Percentiles rank a stretch among this genome's conserved stretches.
These are phyloP conservation scores for Pythium inflatum DNA, from an alignment of 352 stramenopile genomes.

Conservation along the genomic window DNA sequence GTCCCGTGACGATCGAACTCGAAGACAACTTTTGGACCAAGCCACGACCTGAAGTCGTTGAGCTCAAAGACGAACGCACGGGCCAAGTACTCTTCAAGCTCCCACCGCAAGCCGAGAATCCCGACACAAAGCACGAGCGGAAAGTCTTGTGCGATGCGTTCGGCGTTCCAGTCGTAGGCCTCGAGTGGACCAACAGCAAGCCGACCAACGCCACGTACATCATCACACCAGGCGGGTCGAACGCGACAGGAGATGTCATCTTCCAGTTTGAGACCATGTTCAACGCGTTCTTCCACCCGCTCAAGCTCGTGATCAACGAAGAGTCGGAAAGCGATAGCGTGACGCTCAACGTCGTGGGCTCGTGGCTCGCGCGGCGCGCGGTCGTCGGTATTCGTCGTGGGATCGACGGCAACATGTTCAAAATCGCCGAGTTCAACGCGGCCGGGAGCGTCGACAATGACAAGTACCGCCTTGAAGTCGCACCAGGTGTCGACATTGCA, in stretches of 20 bases:
- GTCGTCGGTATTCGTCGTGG: constrained; percentile 24
- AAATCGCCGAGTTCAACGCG: constrained; percentile 23
- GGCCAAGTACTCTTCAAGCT: constrained; percentile 24
- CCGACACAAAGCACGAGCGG: constrained; percentile 18
- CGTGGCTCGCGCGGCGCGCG: constrained; percentile 22
- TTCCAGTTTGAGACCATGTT: constrained; percentile 20
- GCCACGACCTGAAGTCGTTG: constrained; percentile 10
- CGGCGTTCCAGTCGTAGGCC: constrained; percentile 21
- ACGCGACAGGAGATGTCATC: constrained; percentile 7
- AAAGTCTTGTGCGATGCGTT: constrained; percentile 23
- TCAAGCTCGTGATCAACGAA: constrained; percentile 24
- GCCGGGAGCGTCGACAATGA: constrained; percentile 4
- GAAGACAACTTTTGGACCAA: constrained; percentile 32
- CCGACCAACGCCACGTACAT: constrained; percentile 18
- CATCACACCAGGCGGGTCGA: constrained; percentile 16
- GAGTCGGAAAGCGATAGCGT: background rate
- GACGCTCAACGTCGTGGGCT: constrained; percentile 22
- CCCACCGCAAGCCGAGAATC: constrained; percentile 12
- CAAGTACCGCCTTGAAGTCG: constrained; percentile 23
- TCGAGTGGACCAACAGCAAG: constrained; percentile 24
- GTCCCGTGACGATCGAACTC: constrained; percentile 24
- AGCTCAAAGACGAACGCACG: constrained; percentile 25
- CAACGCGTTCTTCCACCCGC: constrained; percentile 27
- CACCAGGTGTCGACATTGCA: constrained; percentile 24
- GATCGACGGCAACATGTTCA: constrained; percentile 17